These are phyloP conservation scores for Acanthochlamys bracteata DNA, from an alignment of 106 monocot species.

Conservation along the genomic window DNA sequence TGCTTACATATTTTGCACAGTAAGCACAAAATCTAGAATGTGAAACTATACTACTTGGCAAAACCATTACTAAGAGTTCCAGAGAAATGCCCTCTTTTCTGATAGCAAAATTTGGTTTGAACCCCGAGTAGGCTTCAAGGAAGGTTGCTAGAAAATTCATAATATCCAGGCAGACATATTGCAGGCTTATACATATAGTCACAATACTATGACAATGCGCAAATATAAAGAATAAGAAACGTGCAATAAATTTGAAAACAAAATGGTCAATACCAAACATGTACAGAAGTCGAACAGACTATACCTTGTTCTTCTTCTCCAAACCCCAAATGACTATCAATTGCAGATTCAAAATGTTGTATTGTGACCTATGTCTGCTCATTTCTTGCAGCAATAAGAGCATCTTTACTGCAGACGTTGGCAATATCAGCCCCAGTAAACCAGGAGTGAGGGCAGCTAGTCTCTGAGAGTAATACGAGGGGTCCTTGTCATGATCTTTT, in stretches of 20 bases:
- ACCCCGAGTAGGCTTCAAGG: too few relatives aligned
- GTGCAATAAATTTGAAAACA: neutral
- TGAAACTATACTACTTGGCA: too few relatives aligned
- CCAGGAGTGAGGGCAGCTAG: conserved; percentile 15
- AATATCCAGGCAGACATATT: too few relatives aligned
- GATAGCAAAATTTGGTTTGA: too few relatives aligned
- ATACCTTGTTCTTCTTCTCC: conserved; percentile 21
- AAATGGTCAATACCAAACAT: neutral
- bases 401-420: conserved; percentile 15
- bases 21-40: too few relatives aligned
- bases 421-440: conserved; percentile 23
- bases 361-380: conserved; percentile 7
- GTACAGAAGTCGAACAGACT: neutral
- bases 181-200: too few relatives aligned
- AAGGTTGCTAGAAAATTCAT: too few relatives aligned
- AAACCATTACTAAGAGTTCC: too few relatives aligned
- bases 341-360: conserved; percentile 17
- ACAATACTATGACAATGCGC: too few relatives aligned
- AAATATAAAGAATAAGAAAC: neutral
- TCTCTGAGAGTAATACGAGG: conserved; percentile 13
- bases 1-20: too few relatives aligned
- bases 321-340: conserved; percentile 17
- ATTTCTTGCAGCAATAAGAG: conserved; percentile 14
- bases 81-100: too few relatives aligned
- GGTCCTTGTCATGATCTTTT: conserved; percentile 27